Evolutionary conservation across 108 stramenopile species (phyloP).

Genomic region (Discostella stelligeroides): DNA sequence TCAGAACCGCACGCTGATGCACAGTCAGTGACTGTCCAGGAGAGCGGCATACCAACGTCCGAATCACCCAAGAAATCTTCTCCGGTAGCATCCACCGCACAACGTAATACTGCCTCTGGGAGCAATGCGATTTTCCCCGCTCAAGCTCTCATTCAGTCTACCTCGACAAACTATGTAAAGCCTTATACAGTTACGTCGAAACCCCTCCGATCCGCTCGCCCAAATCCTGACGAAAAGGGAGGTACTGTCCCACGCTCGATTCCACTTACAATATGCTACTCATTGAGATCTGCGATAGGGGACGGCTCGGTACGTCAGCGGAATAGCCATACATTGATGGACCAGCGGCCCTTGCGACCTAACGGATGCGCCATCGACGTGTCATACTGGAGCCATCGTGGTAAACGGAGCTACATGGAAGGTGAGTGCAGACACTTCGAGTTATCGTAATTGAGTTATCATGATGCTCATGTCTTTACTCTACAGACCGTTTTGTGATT

Average conservation of each 20-base stretch:
- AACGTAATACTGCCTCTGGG: background rate
- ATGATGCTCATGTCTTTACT: conserved; percentile 1
- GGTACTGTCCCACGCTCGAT: conserved; percentile 42
- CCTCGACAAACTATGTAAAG: background rate
- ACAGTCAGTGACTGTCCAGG: conserved; percentile 26
- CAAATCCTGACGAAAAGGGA: background rate
- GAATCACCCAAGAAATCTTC: background rate
- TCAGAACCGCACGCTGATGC: background rate
- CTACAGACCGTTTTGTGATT: conserved; percentile 66
- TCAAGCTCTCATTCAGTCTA: conserved; percentile 1
- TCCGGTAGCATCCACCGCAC: background rate
- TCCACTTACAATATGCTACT: conserved; percentile 59
- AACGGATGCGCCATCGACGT: conserved; percentile 72
- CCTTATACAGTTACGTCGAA: background rate
- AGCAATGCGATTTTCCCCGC: too few relatives aligned
- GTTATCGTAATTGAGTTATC: background rate
- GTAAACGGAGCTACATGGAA: conserved; percentile 87
- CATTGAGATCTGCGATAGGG: conserved; percentile 68
- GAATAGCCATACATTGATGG: conserved; percentile 64
- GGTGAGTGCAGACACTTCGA: conserved; percentile 57
- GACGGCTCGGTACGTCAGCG: conserved; percentile 76
- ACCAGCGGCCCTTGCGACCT: conserved; percentile 67
- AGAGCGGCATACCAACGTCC: conserved; percentile 25
- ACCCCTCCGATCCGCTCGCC: conserved; percentile 14
- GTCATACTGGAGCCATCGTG: conserved; percentile 84